A percentile compares a stretch with the other conserved stretches of the same genome.
Evolutionary conservation across 345 rosid genomes (phyloP).

Genomic region (Citrus inodora): DNA sequence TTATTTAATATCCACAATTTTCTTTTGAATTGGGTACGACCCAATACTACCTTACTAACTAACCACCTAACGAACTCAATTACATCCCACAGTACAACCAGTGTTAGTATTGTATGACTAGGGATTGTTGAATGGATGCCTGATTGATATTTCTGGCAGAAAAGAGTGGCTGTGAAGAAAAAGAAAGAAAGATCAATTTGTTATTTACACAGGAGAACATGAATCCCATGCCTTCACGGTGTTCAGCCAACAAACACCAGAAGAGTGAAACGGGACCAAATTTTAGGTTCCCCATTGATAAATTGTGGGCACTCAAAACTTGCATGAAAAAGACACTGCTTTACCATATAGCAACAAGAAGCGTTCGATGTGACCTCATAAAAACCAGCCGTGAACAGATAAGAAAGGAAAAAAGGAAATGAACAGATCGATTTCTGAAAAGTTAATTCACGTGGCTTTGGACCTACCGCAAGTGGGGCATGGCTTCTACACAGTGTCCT

Average conservation of each 20-base stretch:
- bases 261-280: constrained; percentile 2
- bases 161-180: not conserved
- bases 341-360: not conserved
- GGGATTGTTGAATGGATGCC: not conserved
- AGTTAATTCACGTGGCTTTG: constrained; percentile 21
- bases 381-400: constrained; percentile 17
- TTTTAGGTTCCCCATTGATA: not conserved
- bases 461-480: constrained; percentile 19
- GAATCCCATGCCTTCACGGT: constrained; percentile 4
- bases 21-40: not conserved
- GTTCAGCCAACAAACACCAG: not conserved
- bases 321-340: not conserved
- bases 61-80: not conserved
- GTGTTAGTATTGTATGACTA: no score
- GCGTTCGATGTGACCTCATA: constrained; percentile 5
- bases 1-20: no score
- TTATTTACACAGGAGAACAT: not conserved
- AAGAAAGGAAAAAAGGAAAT: not conserved
- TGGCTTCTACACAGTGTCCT: not conserved
- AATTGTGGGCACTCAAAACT: not conserved
- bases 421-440: not conserved
- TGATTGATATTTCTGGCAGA: not conserved
- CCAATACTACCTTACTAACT: no score
- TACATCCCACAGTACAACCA: no score
- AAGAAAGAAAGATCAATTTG: not conserved